Evolutionary conservation across 176 grass and related monocot genomes (phyloP).

Genomic region (Oryza meyeriana): DNA sequence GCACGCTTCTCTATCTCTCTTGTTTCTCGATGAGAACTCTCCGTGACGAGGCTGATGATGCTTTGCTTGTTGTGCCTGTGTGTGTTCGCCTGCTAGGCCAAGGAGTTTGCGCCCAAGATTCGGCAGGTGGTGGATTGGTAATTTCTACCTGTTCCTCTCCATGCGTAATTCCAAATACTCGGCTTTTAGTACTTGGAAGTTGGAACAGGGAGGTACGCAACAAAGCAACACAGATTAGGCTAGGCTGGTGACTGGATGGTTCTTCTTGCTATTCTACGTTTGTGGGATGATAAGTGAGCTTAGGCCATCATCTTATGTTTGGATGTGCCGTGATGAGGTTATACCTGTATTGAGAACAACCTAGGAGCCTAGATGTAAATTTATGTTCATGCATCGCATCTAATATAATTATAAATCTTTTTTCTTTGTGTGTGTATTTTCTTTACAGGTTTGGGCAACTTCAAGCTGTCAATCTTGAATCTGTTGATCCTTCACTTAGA

Average conservation of each 20-base stretch:
- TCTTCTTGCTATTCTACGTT: not conserved
- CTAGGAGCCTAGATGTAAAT: not conserved
- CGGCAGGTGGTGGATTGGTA: conserved; percentile 77
- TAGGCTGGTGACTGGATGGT: not conserved
- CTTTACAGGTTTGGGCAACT: conserved; percentile 80
- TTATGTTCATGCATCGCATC: not conserved
- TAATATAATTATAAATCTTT: not conserved
- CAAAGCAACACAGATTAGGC: not conserved
- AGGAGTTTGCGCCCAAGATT: conserved; percentile 78
- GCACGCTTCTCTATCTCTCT: not conserved
- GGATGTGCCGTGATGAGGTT: not conserved
- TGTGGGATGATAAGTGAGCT: not conserved
- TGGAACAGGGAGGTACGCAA: not conserved
- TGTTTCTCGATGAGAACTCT: not conserved
- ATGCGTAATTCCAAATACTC: not conserved
- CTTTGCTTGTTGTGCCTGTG: conserved; percentile 26
- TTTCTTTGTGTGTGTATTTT: not conserved
- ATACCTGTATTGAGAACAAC: not conserved
- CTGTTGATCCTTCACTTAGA: conserved; percentile 80
- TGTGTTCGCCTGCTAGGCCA: conserved; percentile 33
- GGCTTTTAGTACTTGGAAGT: not conserved
- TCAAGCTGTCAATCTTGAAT: conserved; percentile 63
- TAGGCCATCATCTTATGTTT: not conserved
- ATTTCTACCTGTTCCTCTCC: not conserved
- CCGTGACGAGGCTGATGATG: conserved; percentile 11